These are phyloP conservation scores for Aspergillus diversus DNA, from an alignment of 495 filamentous ascomycete species.

Conservation along the genomic window DNA sequence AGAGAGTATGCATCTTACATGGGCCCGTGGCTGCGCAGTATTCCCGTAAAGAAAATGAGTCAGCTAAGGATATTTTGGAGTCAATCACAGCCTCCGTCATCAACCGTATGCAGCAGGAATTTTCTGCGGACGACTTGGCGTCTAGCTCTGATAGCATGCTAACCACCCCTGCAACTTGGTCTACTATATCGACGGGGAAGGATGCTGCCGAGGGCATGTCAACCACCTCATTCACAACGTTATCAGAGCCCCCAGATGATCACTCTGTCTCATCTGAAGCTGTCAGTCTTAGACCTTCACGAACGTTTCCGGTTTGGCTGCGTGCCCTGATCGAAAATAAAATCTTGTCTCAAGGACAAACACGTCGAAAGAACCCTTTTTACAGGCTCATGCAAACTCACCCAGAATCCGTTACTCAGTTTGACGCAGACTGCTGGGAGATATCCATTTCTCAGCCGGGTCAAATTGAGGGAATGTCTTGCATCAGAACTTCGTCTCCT, in stretches of 20 bases:
- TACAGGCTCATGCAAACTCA: constrained; percentile 7
- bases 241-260: constrained; percentile 21
- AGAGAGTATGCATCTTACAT: constrained; percentile 44
- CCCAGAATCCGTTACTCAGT: constrained; percentile 7
- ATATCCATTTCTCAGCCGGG: constrained; percentile 3
- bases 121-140: neutral
- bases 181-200: constrained; percentile 14
- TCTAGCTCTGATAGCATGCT: constrained; percentile 10
- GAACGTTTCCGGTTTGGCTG: constrained; percentile 18
- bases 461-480: neutral
- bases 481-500: constrained; percentile 9
- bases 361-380: constrained; percentile 23
- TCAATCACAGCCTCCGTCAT: constrained; percentile 24
- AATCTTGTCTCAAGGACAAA: constrained; percentile 12
- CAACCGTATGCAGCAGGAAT: constrained; percentile 23
- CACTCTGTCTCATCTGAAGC: constrained; percentile 7
- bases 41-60: constrained; percentile 30
- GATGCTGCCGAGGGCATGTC: constrained; percentile 17
- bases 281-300: neutral
- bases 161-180: constrained; percentile 24
- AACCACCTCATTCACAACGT: constrained; percentile 15
- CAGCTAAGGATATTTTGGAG: constrained; percentile 37
- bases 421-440: constrained; percentile 13
- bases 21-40: constrained; percentile 44
- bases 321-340: constrained; percentile 18